Base-by-base conservation (phyloP, 2,329 filamentous ascomycete species). In the Talaromyces pinophilus region DNA sequence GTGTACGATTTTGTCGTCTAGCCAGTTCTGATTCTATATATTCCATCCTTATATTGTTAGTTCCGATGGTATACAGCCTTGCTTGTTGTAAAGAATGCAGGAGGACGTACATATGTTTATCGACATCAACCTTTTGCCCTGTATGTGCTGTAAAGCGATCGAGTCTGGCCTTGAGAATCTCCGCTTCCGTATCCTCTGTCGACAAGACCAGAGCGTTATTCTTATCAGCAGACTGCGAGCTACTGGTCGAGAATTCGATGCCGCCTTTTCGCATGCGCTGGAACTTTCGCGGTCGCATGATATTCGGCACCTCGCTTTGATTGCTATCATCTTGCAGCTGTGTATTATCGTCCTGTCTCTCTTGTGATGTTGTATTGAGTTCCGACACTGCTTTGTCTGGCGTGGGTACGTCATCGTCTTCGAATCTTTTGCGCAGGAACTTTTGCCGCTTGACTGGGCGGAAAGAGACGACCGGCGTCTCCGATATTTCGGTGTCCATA, bases 1-100 rank as follows among this genome's bases (percentile, higher is more conserved):
- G 64, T 38, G 69, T 68, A 55, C 69, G 72, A 40, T 73, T 72
- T 62, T 77, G 76, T 73, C 81, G 79, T 78, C 85, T 86, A 82
- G 86, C 86, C 80, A 89, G 78, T 76, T 88, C 86, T 68, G 85
- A 84, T 75, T 89, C 87, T 90, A 90, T 84, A 80, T 86, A 90
- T 71, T 83, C 83, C 81, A 85, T 85, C 86, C 87, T 89, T 84
- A 84, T 81, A 80, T 79, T 79, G 85, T 89, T 85, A 89, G 85
- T 79, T 73, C 68, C 19, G 62, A 46, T 57, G 2, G 50, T 15
- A 35, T 28, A 44, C 4, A 55, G 19, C 61, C 17, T 28, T 48
- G 30, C 46, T 7, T 48, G 22, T 46, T 59, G 11, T 25, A 30
- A 44, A 25, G 19, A 55, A 48, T 48, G 61, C 54, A 28, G 42